Evolutionary conservation across 2,329 filamentous ascomycete species (phyloP).

Genomic region (Aureobasidium subglaciale): DNA sequence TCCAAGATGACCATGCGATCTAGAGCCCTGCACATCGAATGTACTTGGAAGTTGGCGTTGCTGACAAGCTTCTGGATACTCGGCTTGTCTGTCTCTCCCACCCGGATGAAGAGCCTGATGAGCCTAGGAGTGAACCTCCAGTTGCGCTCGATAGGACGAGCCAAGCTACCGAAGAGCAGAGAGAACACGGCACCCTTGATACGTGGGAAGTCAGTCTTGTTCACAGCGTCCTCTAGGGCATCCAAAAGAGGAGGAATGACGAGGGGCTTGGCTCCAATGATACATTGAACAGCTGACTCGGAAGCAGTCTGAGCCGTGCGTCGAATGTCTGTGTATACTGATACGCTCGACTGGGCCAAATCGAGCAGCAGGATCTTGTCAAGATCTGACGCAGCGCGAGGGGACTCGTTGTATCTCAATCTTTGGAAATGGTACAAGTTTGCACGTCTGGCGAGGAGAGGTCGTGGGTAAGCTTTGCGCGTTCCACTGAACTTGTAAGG

Average conservation of each 20-base stretch:
- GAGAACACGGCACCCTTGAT: slow-evolving; percentile 96
- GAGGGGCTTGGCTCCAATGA: slow-evolving; percentile 79
- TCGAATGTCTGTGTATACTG: slow-evolving; percentile 91
- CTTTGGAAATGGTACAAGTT: slow-evolving; percentile 92
- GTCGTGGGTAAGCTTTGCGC: slow-evolving; percentile 85
- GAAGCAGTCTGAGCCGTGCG: slow-evolving; percentile 84
- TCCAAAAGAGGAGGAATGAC: slow-evolving; percentile 84
- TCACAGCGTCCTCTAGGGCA: slow-evolving; percentile 69
- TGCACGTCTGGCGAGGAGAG: slow-evolving; percentile 83
- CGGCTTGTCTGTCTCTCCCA: slow-evolving; percentile 83
- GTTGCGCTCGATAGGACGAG: slow-evolving; percentile 80
- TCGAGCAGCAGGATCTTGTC: slow-evolving; percentile 81
- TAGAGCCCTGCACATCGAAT: slow-evolving; percentile 85
- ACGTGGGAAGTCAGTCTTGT: slow-evolving; percentile 73
- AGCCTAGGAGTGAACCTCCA: slow-evolving; percentile 93
- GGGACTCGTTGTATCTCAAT: slow-evolving; percentile 86
- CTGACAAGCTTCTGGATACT: slow-evolving; percentile 87
- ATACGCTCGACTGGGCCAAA: slow-evolving; percentile 81
- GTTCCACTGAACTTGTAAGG: slow-evolving; percentile 93
- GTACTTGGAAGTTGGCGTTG: slow-evolving; percentile 72
- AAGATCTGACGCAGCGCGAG: slow-evolving; percentile 80
- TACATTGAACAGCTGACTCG: slow-evolving; percentile 85
- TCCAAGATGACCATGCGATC: slow-evolving; percentile 82
- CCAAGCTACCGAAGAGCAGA: slow-evolving; percentile 76
- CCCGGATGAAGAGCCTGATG: slow-evolving; percentile 82